phyloP scores from a whole-genome alignment of 176 grass and related monocot species.

The Elymus sibiricus region DNA sequence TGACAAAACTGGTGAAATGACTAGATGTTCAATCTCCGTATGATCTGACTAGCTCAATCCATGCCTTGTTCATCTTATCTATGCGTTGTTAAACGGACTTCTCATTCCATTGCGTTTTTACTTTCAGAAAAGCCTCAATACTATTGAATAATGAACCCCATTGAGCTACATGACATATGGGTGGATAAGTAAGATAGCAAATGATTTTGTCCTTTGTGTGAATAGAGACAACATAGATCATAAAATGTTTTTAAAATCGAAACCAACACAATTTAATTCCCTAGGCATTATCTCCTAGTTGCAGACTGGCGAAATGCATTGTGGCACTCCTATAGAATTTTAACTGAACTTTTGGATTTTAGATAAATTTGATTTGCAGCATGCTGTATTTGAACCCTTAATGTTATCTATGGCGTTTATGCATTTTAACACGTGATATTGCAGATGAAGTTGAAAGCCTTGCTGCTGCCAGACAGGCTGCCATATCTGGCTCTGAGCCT shows the following conservation, averaged over 20 bases:
- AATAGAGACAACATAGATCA: background rate
- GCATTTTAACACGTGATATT: conserved; percentile 27
- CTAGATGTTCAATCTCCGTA: background rate
- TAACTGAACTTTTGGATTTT: conserved; percentile 10
- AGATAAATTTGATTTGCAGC: background rate
- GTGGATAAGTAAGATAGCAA: background rate
- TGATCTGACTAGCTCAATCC: background rate
- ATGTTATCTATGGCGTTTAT: conserved; percentile 23
- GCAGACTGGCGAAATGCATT: conserved; percentile 15
- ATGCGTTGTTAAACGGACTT: background rate
- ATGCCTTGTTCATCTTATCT: conserved; percentile 13
- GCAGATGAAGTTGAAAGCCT: conserved; percentile 99
- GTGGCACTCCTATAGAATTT: background rate
- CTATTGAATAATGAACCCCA: background rate
- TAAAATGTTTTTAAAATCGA: background rate
- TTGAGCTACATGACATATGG: background rate
- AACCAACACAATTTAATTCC: background rate
- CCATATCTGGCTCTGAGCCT: conserved; percentile 97
- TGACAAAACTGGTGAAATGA: conserved; percentile 6
- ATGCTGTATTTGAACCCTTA: conserved; percentile 23
- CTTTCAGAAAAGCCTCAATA: background rate
- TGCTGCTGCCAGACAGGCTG: conserved; percentile 97
- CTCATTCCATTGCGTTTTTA: background rate
- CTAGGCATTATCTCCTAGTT: background rate
- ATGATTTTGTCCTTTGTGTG: conserved; percentile 3